Percentiles rank a stretch among this genome's conserved stretches.
Evolutionary conservation across 2,329 filamentous ascomycete species (phyloP).

Genomic region (Aquanectria penicillioides): DNA sequence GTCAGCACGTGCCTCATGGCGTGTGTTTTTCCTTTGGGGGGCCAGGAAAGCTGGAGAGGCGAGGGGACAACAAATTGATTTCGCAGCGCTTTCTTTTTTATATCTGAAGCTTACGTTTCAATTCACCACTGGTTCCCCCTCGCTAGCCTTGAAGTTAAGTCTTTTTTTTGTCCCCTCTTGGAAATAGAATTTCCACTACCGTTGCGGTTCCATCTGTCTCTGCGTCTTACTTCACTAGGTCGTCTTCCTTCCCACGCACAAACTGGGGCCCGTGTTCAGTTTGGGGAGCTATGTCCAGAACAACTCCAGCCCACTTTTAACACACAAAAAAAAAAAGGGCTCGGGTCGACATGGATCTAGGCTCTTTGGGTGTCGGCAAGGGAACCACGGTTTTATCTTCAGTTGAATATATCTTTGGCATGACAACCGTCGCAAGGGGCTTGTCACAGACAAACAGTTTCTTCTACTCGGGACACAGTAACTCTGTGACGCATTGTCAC

Average conservation of each 20-base stretch:
- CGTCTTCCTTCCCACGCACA: background rate
- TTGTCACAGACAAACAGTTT: constrained; percentile 14
- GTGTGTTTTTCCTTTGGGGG: constrained; percentile 18
- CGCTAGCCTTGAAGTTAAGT: background rate
- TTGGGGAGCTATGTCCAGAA: background rate
- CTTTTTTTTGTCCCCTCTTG: background rate
- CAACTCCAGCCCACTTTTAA: background rate
- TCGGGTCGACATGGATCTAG: constrained; percentile 13
- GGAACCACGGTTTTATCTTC: constrained; percentile 17
- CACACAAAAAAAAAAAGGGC: constrained; percentile 4
- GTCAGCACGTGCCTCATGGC: constrained; percentile 39
- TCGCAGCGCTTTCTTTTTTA: too few relatives aligned
- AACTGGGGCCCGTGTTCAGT: background rate
- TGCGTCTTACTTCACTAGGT: too few relatives aligned
- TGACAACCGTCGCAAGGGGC: constrained; percentile 15
- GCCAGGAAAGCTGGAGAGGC: background rate
- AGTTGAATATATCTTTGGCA: constrained; percentile 13
- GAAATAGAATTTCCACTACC: too few relatives aligned
- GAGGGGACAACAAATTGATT: too few relatives aligned
- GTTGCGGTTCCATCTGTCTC: too few relatives aligned
- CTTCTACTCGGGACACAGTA: background rate
- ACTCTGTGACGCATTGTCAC: background rate
- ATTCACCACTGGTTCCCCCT: too few relatives aligned
- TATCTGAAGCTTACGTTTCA: too few relatives aligned
- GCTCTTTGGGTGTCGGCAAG: constrained; percentile 15